These are phyloP conservation scores for Pseudopyrenochaeta lycopersici DNA, from an alignment of 2,329 filamentous ascomycete species.

Conservation along the genomic window DNA sequence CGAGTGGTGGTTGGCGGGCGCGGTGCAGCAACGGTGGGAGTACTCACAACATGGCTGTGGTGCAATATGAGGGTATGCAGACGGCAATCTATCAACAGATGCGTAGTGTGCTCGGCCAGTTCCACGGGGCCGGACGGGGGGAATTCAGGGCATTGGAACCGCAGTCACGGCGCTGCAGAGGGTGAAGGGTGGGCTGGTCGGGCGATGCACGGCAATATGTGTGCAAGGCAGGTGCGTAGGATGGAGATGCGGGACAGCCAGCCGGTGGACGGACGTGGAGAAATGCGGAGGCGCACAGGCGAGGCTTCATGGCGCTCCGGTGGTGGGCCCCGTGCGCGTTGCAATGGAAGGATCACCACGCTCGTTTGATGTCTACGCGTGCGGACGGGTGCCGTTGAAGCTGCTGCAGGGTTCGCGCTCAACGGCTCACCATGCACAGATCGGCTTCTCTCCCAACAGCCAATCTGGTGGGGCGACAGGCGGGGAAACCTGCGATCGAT, in stretches of 20 bases:
- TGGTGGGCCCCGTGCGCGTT: too few relatives aligned
- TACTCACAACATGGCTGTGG: constrained; percentile 49
- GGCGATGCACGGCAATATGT: constrained; percentile 1
- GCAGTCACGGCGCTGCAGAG: neutral
- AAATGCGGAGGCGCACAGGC: constrained; percentile 1
- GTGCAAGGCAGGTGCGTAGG: neutral
- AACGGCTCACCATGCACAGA: neutral
- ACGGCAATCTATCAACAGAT: constrained; percentile 23
- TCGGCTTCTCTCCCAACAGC: neutral
- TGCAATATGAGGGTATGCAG: constrained; percentile 30
- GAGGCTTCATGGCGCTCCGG: too few relatives aligned
- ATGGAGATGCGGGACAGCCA: constrained; percentile 10
- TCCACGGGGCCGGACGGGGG: constrained; percentile 20
- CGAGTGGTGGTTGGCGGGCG: constrained; percentile 36
- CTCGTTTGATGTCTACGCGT: too few relatives aligned
- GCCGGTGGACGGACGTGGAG: constrained; percentile 8
- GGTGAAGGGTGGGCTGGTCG: constrained; percentile 2
- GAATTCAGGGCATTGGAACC: constrained; percentile 11
- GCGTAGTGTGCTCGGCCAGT: constrained; percentile 17
- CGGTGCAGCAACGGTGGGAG: constrained; percentile 16
- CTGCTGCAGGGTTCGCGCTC: neutral
- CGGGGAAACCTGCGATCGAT: neutral
- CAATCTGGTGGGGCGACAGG: constrained; percentile 1
- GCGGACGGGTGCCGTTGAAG: neutral
- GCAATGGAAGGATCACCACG: neutral